These are phyloP conservation scores for Wallacemonas rigidus DNA, from an alignment of 208 protist genomes.

Conservation along the genomic window DNA sequence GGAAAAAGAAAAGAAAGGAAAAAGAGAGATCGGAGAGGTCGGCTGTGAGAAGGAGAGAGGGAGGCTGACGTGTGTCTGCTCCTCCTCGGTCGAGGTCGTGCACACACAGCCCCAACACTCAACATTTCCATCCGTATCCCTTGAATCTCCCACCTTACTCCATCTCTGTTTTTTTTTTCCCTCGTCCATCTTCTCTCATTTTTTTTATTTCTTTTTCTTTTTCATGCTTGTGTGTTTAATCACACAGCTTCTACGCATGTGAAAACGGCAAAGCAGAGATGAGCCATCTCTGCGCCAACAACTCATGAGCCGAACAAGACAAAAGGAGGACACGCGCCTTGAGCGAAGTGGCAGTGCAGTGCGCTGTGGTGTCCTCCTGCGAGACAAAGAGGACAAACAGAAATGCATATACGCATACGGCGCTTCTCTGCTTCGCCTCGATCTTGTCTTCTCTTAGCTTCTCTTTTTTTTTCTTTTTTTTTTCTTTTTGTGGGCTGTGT, in stretches of 20 bases:
- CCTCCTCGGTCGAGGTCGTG: not conserved
- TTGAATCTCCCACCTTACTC: not conserved
- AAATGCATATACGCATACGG: not conserved
- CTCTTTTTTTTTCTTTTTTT: not conserved
- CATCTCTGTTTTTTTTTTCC: slow-evolving; percentile 1
- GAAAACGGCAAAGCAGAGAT: too few relatives aligned
- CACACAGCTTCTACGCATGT: not conserved
- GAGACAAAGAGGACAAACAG: not conserved
- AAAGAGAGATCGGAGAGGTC: not conserved
- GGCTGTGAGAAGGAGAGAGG: not conserved
- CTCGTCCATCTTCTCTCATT: not conserved
- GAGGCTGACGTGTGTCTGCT: slow-evolving; percentile 5
- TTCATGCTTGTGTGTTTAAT: not conserved
- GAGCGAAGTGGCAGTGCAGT: too few relatives aligned
- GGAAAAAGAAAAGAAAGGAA: not conserved
- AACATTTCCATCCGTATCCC: too few relatives aligned
- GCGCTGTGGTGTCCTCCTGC: too few relatives aligned
- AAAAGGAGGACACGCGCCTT: too few relatives aligned
- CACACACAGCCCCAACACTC: too few relatives aligned
- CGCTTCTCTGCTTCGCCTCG: not conserved
- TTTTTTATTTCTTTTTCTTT: slow-evolving; percentile 11
- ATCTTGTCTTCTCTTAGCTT: not conserved
- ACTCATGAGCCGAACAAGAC: not conserved
- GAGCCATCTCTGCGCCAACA: not conserved
- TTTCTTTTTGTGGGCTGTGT: not conserved